These are phyloP conservation scores for Candida palmyrensis DNA, from an alignment of 805 yeast species.

Conservation along the genomic window DNA sequence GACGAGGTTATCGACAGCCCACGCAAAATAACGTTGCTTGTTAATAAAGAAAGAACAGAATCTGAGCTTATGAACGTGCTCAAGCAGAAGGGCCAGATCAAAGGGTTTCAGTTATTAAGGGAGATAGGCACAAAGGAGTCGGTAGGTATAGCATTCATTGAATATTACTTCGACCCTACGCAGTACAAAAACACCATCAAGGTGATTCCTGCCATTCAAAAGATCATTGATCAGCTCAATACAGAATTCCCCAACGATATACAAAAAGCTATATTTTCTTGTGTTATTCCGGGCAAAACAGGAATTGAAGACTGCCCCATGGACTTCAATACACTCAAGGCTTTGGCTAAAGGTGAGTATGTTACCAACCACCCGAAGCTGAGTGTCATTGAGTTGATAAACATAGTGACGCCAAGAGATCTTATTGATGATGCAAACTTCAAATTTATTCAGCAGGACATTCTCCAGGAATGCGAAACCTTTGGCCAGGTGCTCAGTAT, in stretches of 20 bases:
- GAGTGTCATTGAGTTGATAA: constrained; percentile 61
- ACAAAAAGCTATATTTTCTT: constrained; percentile 26
- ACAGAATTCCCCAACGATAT: constrained; percentile 11
- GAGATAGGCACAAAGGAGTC: constrained; percentile 48
- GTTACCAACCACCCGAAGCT: constrained; percentile 35
- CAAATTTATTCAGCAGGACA: constrained; percentile 47
- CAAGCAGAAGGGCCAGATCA: constrained; percentile 33
- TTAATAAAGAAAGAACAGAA: constrained; percentile 36
- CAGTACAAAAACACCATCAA: constrained; percentile 9
- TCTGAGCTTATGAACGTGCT: constrained; percentile 40
- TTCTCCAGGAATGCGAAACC: constrained; percentile 43
- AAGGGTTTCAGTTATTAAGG: constrained; percentile 37
- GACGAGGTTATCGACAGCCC: constrained; percentile 37
- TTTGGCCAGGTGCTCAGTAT: constrained; percentile 50
- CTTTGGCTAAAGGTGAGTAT: constrained; percentile 31
- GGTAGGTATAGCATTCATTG: constrained; percentile 56
- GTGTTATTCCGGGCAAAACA: constrained; percentile 23
- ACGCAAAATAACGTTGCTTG: constrained; percentile 41
- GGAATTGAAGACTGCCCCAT: constrained; percentile 33
- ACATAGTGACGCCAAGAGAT: constrained; percentile 62
- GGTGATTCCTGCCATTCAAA: constrained; percentile 10
- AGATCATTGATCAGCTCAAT: constrained; percentile 10
- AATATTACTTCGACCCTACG: constrained; percentile 22
- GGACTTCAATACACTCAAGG: constrained; percentile 32
- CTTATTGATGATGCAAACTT: constrained; percentile 45